These are phyloP conservation scores for Ganoderma resinaceum DNA, from an alignment of 1,284 basidiomycete genomes.

Conservation along the genomic window DNA sequence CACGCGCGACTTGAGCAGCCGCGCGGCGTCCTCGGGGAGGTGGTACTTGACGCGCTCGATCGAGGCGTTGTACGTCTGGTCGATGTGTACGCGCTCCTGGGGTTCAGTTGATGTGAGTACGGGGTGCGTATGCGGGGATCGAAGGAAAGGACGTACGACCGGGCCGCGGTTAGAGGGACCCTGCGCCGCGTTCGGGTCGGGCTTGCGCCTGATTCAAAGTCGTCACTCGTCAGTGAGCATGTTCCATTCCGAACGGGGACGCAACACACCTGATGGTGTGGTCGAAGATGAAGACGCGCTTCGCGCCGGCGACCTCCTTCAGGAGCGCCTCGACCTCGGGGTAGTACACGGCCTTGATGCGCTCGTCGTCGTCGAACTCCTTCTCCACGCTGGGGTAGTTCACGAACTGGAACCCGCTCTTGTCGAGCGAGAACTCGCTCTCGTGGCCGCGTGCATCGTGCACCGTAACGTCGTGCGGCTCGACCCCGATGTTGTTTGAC, in stretches of 20 bases:
- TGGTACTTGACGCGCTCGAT: slow-evolving; percentile 59
- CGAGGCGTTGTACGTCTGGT: slow-evolving; percentile 60
- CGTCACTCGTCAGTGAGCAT: neutral
- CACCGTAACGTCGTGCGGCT: slow-evolving; percentile 35
- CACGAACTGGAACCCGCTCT: slow-evolving; percentile 48
- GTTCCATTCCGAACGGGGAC: neutral
- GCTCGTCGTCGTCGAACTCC: slow-evolving; percentile 46
- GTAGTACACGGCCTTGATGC: slow-evolving; percentile 47
- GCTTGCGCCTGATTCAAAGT: slow-evolving; percentile 16
- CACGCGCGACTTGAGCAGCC: slow-evolving; percentile 56
- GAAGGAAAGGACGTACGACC: slow-evolving; percentile 18
- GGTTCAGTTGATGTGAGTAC: neutral
- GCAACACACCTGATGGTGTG: slow-evolving; percentile 40
- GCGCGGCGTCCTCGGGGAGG: slow-evolving; percentile 50
- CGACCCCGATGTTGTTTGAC: slow-evolving; percentile 35
- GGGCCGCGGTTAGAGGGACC: slow-evolving; percentile 19
- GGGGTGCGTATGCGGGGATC: neutral
- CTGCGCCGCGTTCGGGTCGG: slow-evolving; percentile 20
- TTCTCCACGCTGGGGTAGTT: slow-evolving; percentile 35
- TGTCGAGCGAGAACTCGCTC: slow-evolving; percentile 42
- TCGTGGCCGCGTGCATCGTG: slow-evolving; percentile 40
- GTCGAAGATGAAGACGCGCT: slow-evolving; percentile 50
- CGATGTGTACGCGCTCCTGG: slow-evolving; percentile 55
- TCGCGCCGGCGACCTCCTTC: slow-evolving; percentile 47
- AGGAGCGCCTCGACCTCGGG: slow-evolving; percentile 48